Percentiles rank a stretch among this genome's conserved stretches.
These are phyloP conservation scores for Austroboletus novae-zelandiae DNA, from an alignment of 1,284 basidiomycete genomes.

Conservation along the genomic window DNA sequence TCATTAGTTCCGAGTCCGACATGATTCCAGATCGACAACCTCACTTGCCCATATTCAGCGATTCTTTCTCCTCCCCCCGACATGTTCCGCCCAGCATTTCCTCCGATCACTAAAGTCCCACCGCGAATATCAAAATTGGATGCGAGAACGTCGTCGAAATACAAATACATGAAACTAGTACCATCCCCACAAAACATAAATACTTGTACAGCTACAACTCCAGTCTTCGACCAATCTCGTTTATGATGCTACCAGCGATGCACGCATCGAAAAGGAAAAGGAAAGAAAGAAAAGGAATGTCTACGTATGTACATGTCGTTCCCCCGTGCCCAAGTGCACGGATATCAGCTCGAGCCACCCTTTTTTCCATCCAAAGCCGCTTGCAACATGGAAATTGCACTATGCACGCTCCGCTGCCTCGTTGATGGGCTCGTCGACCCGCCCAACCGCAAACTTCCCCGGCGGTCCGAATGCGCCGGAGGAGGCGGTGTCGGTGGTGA, in stretches of 20 bases:
- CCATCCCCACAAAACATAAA: not conserved
- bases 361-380: constrained; percentile 76
- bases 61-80: too few relatives aligned
- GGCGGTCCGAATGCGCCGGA: constrained; percentile 74
- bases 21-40: too few relatives aligned
- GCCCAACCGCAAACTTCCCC: constrained; percentile 87
- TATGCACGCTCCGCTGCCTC: constrained; percentile 87
- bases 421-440: constrained; percentile 94
- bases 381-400: constrained; percentile 91
- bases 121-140: too few relatives aligned
- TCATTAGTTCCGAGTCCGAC: too few relatives aligned
- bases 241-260: not conserved
- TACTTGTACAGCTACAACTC: not conserved
- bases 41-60: too few relatives aligned
- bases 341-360: constrained; percentile 31
- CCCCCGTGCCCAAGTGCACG: not conserved
- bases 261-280: not conserved
- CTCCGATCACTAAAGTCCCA: too few relatives aligned
- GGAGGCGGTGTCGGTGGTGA: constrained; percentile 39
- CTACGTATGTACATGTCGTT: not conserved
- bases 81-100: too few relatives aligned
- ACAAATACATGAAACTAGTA: not conserved
- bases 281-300: not conserved
- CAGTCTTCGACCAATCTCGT: not conserved
- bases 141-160: too few relatives aligned